Conservation (phyloP, 139 green algal species). For the Chlamydomonas applanata region DNA sequence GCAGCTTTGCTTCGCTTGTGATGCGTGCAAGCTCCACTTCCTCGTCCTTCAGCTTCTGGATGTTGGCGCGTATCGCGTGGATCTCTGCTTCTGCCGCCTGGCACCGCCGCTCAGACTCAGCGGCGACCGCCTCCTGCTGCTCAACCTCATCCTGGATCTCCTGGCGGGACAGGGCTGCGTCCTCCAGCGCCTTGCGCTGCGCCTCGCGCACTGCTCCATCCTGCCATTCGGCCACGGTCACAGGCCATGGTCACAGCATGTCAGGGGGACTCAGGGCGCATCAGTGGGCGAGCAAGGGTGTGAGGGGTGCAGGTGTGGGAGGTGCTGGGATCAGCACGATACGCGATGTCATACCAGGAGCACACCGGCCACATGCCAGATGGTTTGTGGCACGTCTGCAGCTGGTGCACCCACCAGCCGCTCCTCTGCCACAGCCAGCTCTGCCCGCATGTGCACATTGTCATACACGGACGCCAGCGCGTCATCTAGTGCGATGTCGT, state of each 20-base stretch:
- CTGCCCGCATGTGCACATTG: constrained; percentile 57
- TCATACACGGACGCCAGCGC: constrained; percentile 51
- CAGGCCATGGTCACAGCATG: background rate
- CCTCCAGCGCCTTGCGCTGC: constrained; percentile 19
- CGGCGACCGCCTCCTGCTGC: constrained; percentile 29
- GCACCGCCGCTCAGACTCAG: constrained; percentile 6
- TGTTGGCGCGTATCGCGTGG: constrained; percentile 6
- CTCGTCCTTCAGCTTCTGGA: constrained; percentile 22
- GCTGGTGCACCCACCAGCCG: constrained; percentile 27
- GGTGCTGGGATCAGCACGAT: background rate
- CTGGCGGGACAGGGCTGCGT: constrained; percentile 26
- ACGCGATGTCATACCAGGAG: background rate
- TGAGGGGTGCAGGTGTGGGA: background rate
- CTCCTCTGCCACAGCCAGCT: constrained; percentile 47
- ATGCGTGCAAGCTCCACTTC: constrained; percentile 19
- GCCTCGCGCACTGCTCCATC: constrained; percentile 29
- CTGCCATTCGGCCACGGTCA: constrained; percentile 4
- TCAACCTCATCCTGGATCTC: constrained; percentile 39
- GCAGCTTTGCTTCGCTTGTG: background rate
- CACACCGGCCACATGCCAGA: background rate
- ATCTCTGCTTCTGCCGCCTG: background rate
- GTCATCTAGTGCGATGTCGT: constrained; percentile 54
- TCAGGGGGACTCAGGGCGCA: too few species aligned
- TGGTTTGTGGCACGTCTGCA: background rate
- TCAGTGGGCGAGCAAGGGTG: too few species aligned